These are phyloP conservation scores for Trypanosomatidae sp. DNA, from an alignment of 208 protist species.

Conservation along the genomic window DNA sequence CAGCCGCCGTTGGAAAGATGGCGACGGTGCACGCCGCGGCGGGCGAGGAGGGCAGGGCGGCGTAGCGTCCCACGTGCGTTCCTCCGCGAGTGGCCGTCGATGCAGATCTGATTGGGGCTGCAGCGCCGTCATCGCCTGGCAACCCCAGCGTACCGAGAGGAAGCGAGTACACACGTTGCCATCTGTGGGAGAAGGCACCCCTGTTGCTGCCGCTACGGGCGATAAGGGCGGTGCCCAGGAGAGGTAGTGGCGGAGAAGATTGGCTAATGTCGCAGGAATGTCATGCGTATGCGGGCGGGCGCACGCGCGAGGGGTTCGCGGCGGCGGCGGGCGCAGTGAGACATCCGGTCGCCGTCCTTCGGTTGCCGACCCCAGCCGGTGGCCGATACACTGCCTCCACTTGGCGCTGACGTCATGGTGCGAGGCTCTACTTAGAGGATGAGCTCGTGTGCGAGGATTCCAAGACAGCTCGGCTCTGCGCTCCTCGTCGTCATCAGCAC, in stretches of 20 bases:
- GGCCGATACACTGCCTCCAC: not conserved
- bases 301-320: not conserved
- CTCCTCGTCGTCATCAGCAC: not conserved
- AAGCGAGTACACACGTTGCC: conserved; percentile 2
- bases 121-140: not conserved
- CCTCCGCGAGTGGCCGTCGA: not conserved
- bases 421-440: not conserved
- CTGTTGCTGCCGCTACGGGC: not conserved
- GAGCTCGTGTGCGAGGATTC: not conserved
- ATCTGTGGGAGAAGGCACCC: not conserved
- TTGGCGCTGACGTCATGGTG: not conserved
- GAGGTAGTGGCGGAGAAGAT: conserved; percentile 15
- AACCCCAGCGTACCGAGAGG: conserved; percentile 10
- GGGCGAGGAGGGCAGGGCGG: not conserved
- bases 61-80: not conserved
- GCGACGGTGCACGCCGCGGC: not conserved
- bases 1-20: not conserved
- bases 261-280: conserved; percentile 5
- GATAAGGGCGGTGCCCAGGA: not conserved
- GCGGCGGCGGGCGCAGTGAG: not conserved
- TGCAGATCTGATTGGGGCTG: not conserved
- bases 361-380: not conserved
- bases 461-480: not conserved
- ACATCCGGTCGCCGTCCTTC: not conserved
- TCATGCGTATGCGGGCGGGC: not conserved